Base-by-base conservation (phyloP, 108 stramenopile genomes). In the Mediolabrus comicus region DNA sequence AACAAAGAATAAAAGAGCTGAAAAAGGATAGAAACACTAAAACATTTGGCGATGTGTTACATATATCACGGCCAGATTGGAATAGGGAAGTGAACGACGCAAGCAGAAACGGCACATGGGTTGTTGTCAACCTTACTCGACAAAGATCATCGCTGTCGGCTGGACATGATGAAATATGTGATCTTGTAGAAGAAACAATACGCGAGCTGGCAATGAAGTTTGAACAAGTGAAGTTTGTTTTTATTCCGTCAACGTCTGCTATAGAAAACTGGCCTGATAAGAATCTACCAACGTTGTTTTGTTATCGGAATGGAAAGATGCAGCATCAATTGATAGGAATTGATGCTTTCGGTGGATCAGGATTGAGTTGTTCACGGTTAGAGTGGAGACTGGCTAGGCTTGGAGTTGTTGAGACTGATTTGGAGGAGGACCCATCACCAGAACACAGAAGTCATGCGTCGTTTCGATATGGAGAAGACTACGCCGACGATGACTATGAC, bases 251-350 rank as follows among this genome's bases (percentile, higher is more conserved):
- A 26, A 78, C 71, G 32, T 63, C 87, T 24, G 97, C 97, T 24
- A 90, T 97, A 46, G 90, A 94, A 64, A 84, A 97, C 49, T 97
- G 96, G 96, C 97, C 96, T 4, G 86, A 81, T 25, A 52, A 62
- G n/a, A 92, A 93, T 77, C 70, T 97, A 13, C 98, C 97, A 0
- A 86, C 94, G 4, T 26, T 97, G 0, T 98, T 97, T 86, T 76
- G 92, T 51, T 98, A 98, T 77, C 82, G 80, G 11, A 66, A 88
- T 55, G 98, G 98, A 16, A 86, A 62, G 29, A 71, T 96, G 69
- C 84, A 91, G 59, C 82, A 85, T 72, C 94, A 97, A 70, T 62
- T 96, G 25, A 79, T 92, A 57, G 76, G 79, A 24, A 54, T 57
- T 31, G 66, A 65, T 29, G 57, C 59, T 17, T 33, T 86, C 12